Evolutionary conservation across 176 grass and related monocot species (phyloP).

Genomic region (Phoenix roebelenii): DNA sequence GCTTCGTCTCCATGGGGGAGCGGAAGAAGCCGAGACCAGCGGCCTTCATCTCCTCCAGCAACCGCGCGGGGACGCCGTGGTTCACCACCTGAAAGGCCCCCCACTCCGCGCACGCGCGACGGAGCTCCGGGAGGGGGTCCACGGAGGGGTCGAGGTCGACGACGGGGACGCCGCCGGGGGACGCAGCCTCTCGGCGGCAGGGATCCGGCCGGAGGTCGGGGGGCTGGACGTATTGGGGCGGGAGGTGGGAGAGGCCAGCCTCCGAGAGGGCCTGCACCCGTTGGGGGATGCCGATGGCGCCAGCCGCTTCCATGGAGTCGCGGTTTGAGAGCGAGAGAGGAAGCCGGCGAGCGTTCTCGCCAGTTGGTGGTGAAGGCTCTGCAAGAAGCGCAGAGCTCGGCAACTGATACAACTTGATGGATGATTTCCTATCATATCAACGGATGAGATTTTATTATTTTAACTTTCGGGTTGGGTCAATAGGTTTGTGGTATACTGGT

Average conservation of each 20-base stretch:
- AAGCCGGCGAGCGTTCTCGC: too few relatives aligned
- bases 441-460: too few relatives aligned
- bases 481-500: too few relatives aligned
- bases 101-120: constrained; percentile 47
- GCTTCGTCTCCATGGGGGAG: constrained; percentile 52
- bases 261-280: constrained; percentile 66
- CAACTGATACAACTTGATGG: too few relatives aligned
- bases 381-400: too few relatives aligned
- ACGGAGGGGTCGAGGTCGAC: constrained; percentile 37
- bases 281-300: neutral
- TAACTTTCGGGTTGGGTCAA: too few relatives aligned
- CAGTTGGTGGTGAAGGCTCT: too few relatives aligned
- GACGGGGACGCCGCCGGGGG: constrained; percentile 28
- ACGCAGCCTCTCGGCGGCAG: neutral
- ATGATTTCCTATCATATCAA: too few relatives aligned
- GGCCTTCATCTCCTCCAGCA: constrained; percentile 46
- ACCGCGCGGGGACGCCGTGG: constrained; percentile 28
- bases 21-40: constrained; percentile 51
- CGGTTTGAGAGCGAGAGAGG: too few relatives aligned
- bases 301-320: constrained; percentile 38
- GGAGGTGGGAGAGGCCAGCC: constrained; percentile 37
- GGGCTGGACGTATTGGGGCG: constrained; percentile 54
- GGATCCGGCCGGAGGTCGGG: constrained; percentile 29
- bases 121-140: constrained; percentile 14
- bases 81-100: constrained; percentile 72